Conservation (phyloP, 2,329 filamentous ascomycete genomes). For the Hymenoscyphus occultus region DNA sequence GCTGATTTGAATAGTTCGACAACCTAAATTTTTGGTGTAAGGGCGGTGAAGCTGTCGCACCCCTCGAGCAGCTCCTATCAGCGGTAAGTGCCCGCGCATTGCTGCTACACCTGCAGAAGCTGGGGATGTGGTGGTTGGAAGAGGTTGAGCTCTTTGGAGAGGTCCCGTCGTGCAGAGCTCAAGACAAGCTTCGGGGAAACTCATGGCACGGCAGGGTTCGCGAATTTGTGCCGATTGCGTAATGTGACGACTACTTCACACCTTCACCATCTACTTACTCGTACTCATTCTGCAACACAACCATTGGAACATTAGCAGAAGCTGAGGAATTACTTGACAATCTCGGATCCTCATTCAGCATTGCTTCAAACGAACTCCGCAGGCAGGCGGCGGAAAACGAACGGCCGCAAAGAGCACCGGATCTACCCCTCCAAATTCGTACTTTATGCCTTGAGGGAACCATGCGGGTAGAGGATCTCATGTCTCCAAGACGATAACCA, state of each 20-base stretch:
- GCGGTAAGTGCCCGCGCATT: slow-evolving; percentile 34
- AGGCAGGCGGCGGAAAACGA: not conserved
- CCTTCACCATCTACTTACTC: not conserved
- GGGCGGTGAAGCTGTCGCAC: slow-evolving; percentile 28
- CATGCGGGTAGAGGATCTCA: slow-evolving; percentile 24
- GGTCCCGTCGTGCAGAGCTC: not conserved
- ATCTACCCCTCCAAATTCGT: slow-evolving; percentile 29
- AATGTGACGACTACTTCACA: slow-evolving; percentile 24
- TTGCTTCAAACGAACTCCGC: not conserved
- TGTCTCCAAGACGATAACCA: slow-evolving; percentile 22
- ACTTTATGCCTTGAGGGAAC: slow-evolving; percentile 13
- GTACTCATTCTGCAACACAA: not conserved
- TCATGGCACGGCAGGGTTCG: slow-evolving; percentile 12
- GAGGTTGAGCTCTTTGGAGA: slow-evolving; percentile 9
- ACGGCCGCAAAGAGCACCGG: slow-evolving; percentile 1
- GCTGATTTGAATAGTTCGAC: slow-evolving; percentile 61
- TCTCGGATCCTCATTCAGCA: not conserved
- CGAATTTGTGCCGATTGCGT: slow-evolving; percentile 21
- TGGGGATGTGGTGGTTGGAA: slow-evolving; percentile 13
- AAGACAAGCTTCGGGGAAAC: slow-evolving; percentile 2
- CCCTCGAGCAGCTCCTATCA: slow-evolving; percentile 27
- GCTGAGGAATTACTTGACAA: not conserved
- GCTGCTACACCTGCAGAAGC: slow-evolving; percentile 21
- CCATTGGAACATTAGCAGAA: not conserved
- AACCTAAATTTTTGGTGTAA: slow-evolving; percentile 32